Evolutionary conservation across 371 early-diverging fungal genomes (phyloP).

Genomic region (Mycotypha africana): DNA sequence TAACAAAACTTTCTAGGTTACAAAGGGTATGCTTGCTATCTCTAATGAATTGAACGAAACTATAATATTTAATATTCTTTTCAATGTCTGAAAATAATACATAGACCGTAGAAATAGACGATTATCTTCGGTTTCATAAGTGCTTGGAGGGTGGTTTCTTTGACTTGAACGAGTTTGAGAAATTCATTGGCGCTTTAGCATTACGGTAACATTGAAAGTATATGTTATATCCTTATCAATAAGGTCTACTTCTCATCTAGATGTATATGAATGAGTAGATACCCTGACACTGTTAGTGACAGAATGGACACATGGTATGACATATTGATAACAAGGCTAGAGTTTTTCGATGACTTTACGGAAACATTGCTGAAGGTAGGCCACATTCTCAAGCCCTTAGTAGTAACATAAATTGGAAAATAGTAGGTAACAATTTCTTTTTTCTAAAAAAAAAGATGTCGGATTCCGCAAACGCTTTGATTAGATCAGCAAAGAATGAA

Average conservation of each 20-base stretch:
- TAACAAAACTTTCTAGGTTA: constrained; percentile 37
- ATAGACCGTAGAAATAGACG: constrained; percentile 60
- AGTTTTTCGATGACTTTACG: constrained; percentile 28
- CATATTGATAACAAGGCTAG: constrained; percentile 24
- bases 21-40: constrained; percentile 52
- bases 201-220: constrained; percentile 16
- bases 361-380: too few relatives aligned
- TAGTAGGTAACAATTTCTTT: too few relatives aligned
- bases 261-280: constrained; percentile 7
- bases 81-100: too few relatives aligned
- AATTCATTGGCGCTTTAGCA: constrained; percentile 11
- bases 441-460: too few relatives aligned
- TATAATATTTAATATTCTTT: too few relatives aligned
- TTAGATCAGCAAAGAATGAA: not conserved
- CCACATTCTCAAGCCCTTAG: too few relatives aligned
- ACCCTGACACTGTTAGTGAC: constrained; percentile 34
- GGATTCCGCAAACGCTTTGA: too few relatives aligned
- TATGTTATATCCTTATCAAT: too few relatives aligned
- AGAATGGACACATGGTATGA: constrained; percentile 52
- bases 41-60: too few relatives aligned
- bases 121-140: constrained; percentile 43
- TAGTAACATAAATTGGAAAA: too few relatives aligned
- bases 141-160: constrained; percentile 17
- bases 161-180: not conserved
- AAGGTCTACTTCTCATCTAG: too few relatives aligned